A percentile compares a stretch with the other conserved stretches of the same genome.
These are phyloP conservation scores for Xerophyta viscosa DNA, from an alignment of 106 monocot genomes.

Conservation along the genomic window DNA sequence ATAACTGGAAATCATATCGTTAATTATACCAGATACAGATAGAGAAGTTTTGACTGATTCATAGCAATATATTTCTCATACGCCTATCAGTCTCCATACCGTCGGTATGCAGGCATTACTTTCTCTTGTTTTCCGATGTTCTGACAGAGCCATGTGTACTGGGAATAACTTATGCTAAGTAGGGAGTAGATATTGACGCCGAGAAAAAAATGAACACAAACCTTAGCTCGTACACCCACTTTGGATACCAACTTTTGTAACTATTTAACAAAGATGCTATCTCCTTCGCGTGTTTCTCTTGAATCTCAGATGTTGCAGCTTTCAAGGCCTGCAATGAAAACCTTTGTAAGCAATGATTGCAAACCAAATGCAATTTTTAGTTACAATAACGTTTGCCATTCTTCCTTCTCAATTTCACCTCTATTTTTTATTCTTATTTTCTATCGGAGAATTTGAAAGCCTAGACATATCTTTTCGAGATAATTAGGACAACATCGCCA, in stretches of 20 bases:
- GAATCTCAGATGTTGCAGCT: constrained; percentile 17
- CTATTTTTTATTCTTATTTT: neutral
- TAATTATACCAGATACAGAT: too few species aligned
- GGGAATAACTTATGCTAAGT: too few species aligned
- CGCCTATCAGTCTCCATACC: too few species aligned
- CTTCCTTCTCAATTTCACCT: neutral
- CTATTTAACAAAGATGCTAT: constrained; percentile 20
- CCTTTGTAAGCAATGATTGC: neutral
- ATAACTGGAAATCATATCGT: too few species aligned
- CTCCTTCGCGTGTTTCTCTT: constrained; percentile 34
- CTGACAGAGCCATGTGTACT: too few species aligned
- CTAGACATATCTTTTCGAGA: neutral
- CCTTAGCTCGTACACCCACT: constrained; percentile 83
- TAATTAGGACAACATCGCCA: neutral
- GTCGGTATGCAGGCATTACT: too few species aligned
- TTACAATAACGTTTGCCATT: neutral
- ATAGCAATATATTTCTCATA: too few species aligned
- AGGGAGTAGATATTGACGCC: too few species aligned
- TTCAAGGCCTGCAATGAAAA: constrained; percentile 15
- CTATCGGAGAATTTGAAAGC: too few species aligned
- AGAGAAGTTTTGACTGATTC: too few species aligned
- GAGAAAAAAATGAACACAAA: constrained; percentile 3
- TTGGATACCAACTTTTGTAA: constrained; percentile 39
- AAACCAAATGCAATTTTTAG: neutral
- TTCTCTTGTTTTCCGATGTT: too few species aligned